Evolutionary conservation across 2,329 filamentous ascomycete genomes (phyloP).

Genomic region (Gaeumannomyces sp.): DNA sequence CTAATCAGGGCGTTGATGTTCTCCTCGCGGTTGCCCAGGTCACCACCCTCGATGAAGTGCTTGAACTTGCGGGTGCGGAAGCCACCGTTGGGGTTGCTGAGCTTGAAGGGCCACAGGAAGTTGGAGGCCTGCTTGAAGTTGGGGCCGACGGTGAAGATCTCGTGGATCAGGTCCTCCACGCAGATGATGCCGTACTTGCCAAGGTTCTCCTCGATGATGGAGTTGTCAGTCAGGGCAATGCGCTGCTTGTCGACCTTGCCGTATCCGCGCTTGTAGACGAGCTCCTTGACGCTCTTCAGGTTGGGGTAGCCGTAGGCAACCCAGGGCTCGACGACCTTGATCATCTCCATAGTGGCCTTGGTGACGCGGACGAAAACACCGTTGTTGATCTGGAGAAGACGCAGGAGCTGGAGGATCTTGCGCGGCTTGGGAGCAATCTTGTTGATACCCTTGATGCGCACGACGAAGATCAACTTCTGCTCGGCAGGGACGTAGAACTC

Average conservation of each 20-base stretch:
- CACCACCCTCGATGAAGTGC: conserved; percentile 98
- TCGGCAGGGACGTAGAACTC: conserved; percentile 92
- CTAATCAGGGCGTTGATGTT: conserved; percentile 94
- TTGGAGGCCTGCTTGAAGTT: conserved; percentile 99
- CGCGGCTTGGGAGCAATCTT: conserved; percentile 99
- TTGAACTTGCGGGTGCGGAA: conserved; percentile 98
- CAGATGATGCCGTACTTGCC: conserved; percentile 99
- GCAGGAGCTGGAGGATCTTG: conserved; percentile 99
- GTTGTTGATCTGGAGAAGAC: conserved; percentile 99
- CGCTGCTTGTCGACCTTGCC: conserved; percentile 99
- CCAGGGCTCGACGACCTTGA: conserved; percentile 98
- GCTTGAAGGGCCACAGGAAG: conserved; percentile 99
- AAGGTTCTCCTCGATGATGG: conserved; percentile 92
- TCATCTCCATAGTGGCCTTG: conserved; percentile 96
- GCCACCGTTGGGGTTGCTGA: conserved; percentile 94
- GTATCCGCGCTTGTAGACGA: conserved; percentile 99
- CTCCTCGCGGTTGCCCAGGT: conserved; percentile 97
- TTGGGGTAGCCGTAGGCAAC: conserved; percentile 99
- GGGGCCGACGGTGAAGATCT: conserved; percentile 97
- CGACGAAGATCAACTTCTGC: conserved; percentile 92
- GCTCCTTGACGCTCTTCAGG: conserved; percentile 97
- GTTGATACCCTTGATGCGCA: conserved; percentile 99
- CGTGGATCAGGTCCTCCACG: conserved; percentile 98
- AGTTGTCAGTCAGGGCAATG: conserved; percentile 92
- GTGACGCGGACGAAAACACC: conserved; percentile 96